Conservation (phyloP, 2,329 filamentous ascomycete genomes). For the Venturia nashicola region DNA sequence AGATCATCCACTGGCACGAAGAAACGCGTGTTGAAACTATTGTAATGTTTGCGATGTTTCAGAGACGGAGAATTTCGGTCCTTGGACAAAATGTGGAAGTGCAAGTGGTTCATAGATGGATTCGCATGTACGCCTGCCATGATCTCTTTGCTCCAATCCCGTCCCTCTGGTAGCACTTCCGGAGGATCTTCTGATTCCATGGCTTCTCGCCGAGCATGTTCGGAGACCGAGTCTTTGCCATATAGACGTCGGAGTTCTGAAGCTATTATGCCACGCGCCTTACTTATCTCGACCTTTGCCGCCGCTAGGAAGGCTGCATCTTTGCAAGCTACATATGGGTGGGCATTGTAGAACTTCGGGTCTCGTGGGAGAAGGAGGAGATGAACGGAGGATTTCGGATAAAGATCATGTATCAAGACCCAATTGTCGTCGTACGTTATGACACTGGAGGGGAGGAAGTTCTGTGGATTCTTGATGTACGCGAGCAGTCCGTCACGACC, state of each 20-base stretch:
- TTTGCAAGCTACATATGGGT: slow-evolving; percentile 64
- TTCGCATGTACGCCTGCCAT: slow-evolving; percentile 71
- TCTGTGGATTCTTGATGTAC: slow-evolving; percentile 53
- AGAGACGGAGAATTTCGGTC: slow-evolving; percentile 64
- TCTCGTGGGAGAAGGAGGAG: slow-evolving; percentile 77
- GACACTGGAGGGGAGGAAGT: slow-evolving; percentile 46
- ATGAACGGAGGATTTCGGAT: slow-evolving; percentile 76
- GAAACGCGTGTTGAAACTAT: slow-evolving; percentile 80
- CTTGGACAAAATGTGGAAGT: slow-evolving; percentile 74
- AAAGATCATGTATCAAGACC: slow-evolving; percentile 71
- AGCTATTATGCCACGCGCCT: slow-evolving; percentile 54
- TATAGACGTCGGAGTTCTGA: slow-evolving; percentile 61
- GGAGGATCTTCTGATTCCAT: slow-evolving; percentile 35
- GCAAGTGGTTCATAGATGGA: slow-evolving; percentile 85
- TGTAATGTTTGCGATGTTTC: slow-evolving; percentile 80
- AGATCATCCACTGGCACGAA: slow-evolving; percentile 70
- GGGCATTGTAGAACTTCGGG: slow-evolving; percentile 42
- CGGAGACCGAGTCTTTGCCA: slow-evolving; percentile 49
- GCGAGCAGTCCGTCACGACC: slow-evolving; percentile 46
- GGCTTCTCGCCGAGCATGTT: slow-evolving; percentile 51
- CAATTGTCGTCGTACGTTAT: slow-evolving; percentile 57
- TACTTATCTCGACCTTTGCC: slow-evolving; percentile 48
- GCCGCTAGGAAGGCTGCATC: slow-evolving; percentile 55
- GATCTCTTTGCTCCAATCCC: slow-evolving; percentile 69
- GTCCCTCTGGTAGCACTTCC: slow-evolving; percentile 46